Percentiles rank a stretch among this genome's conserved stretches.
These are phyloP conservation scores for Ustilago nuda DNA, from an alignment of 1,284 basidiomycete species.

Conservation along the genomic window DNA sequence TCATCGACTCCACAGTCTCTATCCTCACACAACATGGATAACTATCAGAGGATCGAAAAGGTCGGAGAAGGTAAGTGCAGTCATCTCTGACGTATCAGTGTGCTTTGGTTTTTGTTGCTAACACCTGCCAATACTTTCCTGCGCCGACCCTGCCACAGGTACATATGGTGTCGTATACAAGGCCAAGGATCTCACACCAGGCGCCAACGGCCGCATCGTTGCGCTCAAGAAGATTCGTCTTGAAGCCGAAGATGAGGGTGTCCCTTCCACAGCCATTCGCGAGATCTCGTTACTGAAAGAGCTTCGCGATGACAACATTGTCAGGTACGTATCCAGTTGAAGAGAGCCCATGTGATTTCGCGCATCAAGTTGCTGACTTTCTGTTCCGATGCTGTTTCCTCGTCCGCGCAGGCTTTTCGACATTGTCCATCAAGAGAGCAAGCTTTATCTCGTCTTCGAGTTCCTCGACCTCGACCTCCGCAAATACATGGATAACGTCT, in stretches of 20 bases:
- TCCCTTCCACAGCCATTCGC: constrained; percentile 95
- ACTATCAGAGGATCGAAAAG: constrained; percentile 82
- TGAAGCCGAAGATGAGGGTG: constrained; percentile 97
- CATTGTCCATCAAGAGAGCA: constrained; percentile 96
- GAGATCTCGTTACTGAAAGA: constrained; percentile 98
- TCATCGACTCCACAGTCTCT: not conserved
- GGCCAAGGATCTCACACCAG: constrained; percentile 72
- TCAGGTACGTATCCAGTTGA: constrained; percentile 69
- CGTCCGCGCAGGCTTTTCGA: constrained; percentile 81
- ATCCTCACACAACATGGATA: constrained; percentile 67
- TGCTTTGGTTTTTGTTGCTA: not conserved
- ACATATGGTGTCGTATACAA: constrained; percentile 97
- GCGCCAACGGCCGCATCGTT: constrained; percentile 74
- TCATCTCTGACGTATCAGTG: not conserved
- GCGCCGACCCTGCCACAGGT: constrained; percentile 73
- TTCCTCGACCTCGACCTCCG: constrained; percentile 94
- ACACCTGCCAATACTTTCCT: too few relatives aligned
- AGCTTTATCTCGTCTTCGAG: constrained; percentile 97
- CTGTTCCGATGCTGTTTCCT: not conserved
- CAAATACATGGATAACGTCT: constrained; percentile 85
- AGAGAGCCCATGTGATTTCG: too few relatives aligned
- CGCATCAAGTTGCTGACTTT: not conserved
- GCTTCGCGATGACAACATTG: constrained; percentile 93
- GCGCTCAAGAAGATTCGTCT: constrained; percentile 91
- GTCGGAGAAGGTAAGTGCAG: constrained; percentile 66